Conservation (phyloP, 2,329 filamentous ascomycete genomes). For the Cladosporium sphaerospermum region DNA sequence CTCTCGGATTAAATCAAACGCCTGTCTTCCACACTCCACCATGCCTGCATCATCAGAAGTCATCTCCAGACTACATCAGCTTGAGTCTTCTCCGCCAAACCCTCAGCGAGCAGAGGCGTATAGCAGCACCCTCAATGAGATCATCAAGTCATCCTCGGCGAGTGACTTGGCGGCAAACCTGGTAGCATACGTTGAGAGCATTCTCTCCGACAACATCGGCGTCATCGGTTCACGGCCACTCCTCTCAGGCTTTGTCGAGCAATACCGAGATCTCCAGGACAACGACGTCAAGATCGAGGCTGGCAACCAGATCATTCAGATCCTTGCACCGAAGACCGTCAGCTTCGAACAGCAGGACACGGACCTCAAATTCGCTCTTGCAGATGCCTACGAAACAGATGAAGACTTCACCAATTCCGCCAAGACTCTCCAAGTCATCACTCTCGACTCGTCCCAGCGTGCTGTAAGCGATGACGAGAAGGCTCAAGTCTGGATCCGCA, state of each 20-base stretch:
- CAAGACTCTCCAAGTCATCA: conserved; percentile 71
- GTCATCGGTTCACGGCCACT: conserved; percentile 70
- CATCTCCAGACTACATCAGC: not conserved
- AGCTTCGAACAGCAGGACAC: conserved; percentile 83
- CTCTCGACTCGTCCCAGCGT: conserved; percentile 82
- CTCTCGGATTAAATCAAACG: too few relatives aligned
- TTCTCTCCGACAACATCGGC: conserved; percentile 64
- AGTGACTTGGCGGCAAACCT: conserved; percentile 54
- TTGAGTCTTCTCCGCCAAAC: conserved; percentile 3
- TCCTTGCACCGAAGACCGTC: conserved; percentile 60
- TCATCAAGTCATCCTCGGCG: conserved; percentile 42
- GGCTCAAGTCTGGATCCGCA: conserved; percentile 82
- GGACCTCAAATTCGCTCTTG: conserved; percentile 70
- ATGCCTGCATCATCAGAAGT: conserved; percentile 8
- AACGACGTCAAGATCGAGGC: conserved; percentile 67
- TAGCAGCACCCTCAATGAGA: conserved; percentile 51
- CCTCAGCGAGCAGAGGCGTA: conserved; percentile 44
- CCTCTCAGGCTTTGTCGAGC: conserved; percentile 58
- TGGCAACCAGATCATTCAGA: conserved; percentile 61
- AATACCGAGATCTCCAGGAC: conserved; percentile 56
- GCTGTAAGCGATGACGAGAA: conserved; percentile 76
- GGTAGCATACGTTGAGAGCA: conserved; percentile 55
- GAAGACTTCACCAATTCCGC: conserved; percentile 79
- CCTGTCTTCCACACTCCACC: not conserved
- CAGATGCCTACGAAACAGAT: conserved; percentile 72